Evolutionary conservation across 306 rosid genomes (phyloP).

Genomic region (Cercis canadensis): DNA sequence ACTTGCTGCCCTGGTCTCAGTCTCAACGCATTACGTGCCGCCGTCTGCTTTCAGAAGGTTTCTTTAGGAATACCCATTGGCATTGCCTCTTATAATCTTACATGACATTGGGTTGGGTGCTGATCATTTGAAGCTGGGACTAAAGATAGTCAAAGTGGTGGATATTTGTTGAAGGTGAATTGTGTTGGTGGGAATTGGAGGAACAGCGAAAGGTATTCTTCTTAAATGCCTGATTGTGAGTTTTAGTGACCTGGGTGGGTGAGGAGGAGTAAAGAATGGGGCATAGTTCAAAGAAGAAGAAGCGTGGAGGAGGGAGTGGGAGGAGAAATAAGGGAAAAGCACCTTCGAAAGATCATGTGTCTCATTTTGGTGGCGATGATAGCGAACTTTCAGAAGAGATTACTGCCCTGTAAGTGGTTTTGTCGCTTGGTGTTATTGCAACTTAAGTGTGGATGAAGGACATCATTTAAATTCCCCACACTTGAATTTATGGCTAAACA

Average conservation of each 20-base stretch:
- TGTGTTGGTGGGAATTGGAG: conserved; percentile 11
- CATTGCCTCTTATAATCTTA: too few relatives aligned
- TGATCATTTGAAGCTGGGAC: conserved; percentile 8
- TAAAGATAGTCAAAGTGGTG: too few relatives aligned
- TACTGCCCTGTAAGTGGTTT: conserved; percentile 77
- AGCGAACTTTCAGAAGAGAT: conserved; percentile 86
- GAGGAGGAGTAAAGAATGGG: conserved; percentile 57
- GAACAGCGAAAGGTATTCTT: conserved; percentile 5
- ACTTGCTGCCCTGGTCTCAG: too few relatives aligned
- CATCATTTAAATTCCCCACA: background rate
- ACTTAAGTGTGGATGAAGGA: background rate
- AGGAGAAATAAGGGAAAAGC: conserved; percentile 72
- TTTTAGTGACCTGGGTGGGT: background rate
- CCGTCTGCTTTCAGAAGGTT: too few relatives aligned
- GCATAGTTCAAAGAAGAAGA: conserved; percentile 81
- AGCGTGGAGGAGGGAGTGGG: conserved; percentile 68
- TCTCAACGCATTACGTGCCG: too few relatives aligned
- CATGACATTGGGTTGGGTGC: too few relatives aligned
- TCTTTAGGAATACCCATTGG: background rate
- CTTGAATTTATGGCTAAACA: background rate
- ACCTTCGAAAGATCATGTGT: conserved; percentile 62
- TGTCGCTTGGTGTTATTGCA: conserved; percentile 21
- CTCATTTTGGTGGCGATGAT: conserved; percentile 48
- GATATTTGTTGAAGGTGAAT: background rate
- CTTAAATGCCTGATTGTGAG: background rate